These are phyloP conservation scores for Malassezia dermatis DNA, from an alignment of 1,284 basidiomycete genomes.

Conservation along the genomic window DNA sequence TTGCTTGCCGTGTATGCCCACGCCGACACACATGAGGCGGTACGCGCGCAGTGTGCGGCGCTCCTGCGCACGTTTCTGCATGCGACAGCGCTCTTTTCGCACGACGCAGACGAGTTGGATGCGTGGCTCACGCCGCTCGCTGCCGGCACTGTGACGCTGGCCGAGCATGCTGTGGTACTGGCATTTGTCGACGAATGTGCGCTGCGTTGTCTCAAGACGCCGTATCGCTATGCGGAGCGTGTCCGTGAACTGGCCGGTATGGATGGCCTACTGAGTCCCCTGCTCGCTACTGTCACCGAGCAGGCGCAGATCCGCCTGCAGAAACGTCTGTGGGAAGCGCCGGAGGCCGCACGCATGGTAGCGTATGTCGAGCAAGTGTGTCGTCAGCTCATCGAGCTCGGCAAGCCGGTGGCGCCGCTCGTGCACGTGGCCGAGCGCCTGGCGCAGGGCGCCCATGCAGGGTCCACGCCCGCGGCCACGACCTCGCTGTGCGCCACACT, in stretches of 20 bases:
- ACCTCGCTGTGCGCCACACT: not conserved
- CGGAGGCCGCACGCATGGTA: not conserved
- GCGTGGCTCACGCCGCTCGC: constrained; percentile 61
- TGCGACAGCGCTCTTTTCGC: constrained; percentile 68
- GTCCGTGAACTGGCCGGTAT: constrained; percentile 45
- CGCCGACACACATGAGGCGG: constrained; percentile 12
- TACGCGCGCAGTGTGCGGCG: constrained; percentile 20
- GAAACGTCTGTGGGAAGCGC: constrained; percentile 52
- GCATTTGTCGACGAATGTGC: constrained; percentile 75
- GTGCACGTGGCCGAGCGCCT: not conserved
- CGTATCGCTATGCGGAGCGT: constrained; percentile 77
- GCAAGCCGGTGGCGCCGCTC: constrained; percentile 5
- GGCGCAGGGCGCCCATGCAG: not conserved
- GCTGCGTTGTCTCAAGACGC: constrained; percentile 69
- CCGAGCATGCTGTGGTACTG: constrained; percentile 56
- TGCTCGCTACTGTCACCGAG: constrained; percentile 59
- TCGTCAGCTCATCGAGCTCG: constrained; percentile 51
- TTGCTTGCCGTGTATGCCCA: constrained; percentile 23
- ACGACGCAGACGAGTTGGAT: constrained; percentile 61
- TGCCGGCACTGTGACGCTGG: constrained; percentile 50
- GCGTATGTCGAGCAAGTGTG: constrained; percentile 12
- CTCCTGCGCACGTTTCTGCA: constrained; percentile 50
- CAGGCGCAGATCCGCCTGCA: constrained; percentile 7
- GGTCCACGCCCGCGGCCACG: not conserved
- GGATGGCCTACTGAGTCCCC: constrained; percentile 55